Base-by-base conservation (phyloP, 345 rosid species). In the Turritis glabra region DNA sequence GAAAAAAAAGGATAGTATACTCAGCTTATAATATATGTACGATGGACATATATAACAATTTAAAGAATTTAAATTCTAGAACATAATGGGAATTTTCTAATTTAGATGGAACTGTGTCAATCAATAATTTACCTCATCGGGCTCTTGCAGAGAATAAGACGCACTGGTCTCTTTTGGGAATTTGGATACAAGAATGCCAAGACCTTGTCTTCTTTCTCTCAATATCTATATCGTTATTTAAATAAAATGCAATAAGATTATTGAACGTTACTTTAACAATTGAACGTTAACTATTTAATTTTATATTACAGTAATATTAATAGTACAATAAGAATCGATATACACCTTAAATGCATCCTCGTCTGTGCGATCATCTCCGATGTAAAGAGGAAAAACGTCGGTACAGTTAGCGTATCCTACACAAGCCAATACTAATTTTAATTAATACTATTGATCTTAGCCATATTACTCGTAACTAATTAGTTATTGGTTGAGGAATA, bases 291-390 rank as follows among this genome's bases (percentile, higher is more conserved):
- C 40, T 37, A 11, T 9, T 40, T 19, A 27, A 48, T n/a, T 30
- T 12, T 74, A 44, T 73, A 41, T 51, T 11, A 32, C n/a, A n/a
- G n/a, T n/a, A n/a, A n/a, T n/a, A n/a, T n/a, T n/a, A n/a, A n/a
- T n/a, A n/a, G n/a, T n/a, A n/a, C 69, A 64, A 22, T 26, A 25
- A 73, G 35, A 35, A 3, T 63, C 8, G 22, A 40, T 64, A 30
- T 22, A 60, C 85, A 95, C 99, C 98, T 90, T 90, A 75, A 96
- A 96, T 47, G 99, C 99, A 73, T 96, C 99, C 69, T 96, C 99
- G 27, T 96, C 98, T 0, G 97, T 96, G n/a, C 87, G 84, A 73
- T 96, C 99, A 59, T 96, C 99, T 0, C 99, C 99, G 10, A 96
- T 92, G 61, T 96, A 96, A 8, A 96, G 85, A 0, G 99, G 99